Conservation (phyloP, 116 monocot species). For the Dioscorea cayenensis region DNA sequence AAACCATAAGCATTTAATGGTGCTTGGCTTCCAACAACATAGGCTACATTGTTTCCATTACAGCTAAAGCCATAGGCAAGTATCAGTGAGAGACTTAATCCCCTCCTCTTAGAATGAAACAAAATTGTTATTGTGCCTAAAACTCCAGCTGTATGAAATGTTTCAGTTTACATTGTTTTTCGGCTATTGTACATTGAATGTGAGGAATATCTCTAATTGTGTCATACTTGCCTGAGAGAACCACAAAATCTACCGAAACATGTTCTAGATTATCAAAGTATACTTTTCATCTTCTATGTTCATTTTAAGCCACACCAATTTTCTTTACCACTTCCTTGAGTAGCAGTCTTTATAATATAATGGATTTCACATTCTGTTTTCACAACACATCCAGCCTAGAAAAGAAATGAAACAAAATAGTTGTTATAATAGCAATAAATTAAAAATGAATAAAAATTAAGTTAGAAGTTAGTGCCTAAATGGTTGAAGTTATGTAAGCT, state of each 20-base stretch:
- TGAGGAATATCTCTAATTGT: not conserved
- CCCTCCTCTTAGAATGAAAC: conserved; percentile 28
- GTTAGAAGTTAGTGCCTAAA: conserved; percentile 9
- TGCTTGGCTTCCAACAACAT: conserved; percentile 30
- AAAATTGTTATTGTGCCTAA: conserved; percentile 28
- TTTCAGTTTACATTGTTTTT: not conserved
- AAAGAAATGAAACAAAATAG: not conserved
- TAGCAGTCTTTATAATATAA: conserved; percentile 15
- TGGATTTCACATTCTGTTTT: conserved; percentile 20
- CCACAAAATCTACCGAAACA: conserved; percentile 23
- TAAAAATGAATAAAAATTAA: not conserved
- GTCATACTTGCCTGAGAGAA: conserved; percentile 30
- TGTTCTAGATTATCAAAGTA: conserved; percentile 31
- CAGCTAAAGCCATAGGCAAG: conserved; percentile 33
- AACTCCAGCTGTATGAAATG: conserved; percentile 24
- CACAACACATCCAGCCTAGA: conserved; percentile 28
- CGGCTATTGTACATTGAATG: not conserved
- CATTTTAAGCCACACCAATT: conserved; percentile 1
- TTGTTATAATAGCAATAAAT: not conserved
- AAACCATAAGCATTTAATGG: conserved; percentile 31
- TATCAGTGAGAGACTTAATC: conserved; percentile 22
- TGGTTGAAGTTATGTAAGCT: conserved; percentile 26
- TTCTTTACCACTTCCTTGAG: conserved; percentile 1
- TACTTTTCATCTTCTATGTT: conserved; percentile 20
- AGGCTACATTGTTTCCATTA: conserved; percentile 38